Evolutionary conservation across 2,329 filamentous ascomycete species (phyloP), one percentile per base, ranked within the genome.

Genomic region (Botrytis fabae): DNA sequence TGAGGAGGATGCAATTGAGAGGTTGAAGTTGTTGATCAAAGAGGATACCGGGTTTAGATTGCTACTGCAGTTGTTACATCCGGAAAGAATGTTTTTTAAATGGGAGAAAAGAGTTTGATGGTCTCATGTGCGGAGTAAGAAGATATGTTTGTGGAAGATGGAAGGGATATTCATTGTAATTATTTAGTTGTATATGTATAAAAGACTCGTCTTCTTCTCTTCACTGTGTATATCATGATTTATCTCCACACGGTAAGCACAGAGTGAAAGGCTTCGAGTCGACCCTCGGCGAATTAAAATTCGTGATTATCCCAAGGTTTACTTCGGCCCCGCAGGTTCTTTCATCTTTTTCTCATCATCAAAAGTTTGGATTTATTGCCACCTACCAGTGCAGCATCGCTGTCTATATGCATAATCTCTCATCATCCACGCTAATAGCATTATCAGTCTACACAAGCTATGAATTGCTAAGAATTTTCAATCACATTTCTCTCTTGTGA

Each of bases 11-110:
- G 40, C 40, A 7, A 42, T 28, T 9, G 32, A 59, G n/a, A 60
- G 54, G 9, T 69, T 60, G 54, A 69, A 44, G 25, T 9, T 9
- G 7, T 59, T 69, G 54, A 59, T 60, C 18, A 57, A 38, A 5
- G 35, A 69, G 12, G 66, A 60, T 10, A 44, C 54, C 0, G 66
- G 66, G 10, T 69, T 61, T n/a, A 61, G 51, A 38, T 51, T 60
- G 38, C 22, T 69, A 1, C 46, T 69, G 54, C 66, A 69, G 20
- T 46, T 69, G 10, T 59, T 69, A 22, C 35, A 60, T 6, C 66
- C 54, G 6, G 54, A 69, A 25, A 69, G 28, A 16, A 32, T 69
- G 48, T 54, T 32, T 8, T 59, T 69, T 2, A 69, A 44, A 28
- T 69, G 54, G 66, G 38, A 60, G 66, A 60, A 48, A 14, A 69